These are phyloP conservation scores for Metschnikowia bowlesiae DNA, from an alignment of 805 yeast genomes.

Conservation along the genomic window DNA sequence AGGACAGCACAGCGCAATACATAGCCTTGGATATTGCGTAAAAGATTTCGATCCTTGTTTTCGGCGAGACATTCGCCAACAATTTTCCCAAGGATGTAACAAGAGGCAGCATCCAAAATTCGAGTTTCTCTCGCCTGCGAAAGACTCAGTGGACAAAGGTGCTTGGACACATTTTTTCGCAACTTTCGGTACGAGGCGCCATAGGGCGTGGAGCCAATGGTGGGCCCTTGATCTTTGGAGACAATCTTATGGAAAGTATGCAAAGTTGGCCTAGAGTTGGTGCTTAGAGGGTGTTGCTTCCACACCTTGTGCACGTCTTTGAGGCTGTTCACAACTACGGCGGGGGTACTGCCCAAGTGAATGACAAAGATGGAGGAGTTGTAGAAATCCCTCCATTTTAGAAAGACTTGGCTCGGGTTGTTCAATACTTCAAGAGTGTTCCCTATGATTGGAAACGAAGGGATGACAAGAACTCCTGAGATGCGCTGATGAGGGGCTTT, in stretches of 20 bases:
- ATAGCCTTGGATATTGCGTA: constrained; percentile 44
- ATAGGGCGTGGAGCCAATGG: constrained; percentile 63
- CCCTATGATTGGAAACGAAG: constrained; percentile 51
- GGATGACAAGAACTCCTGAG: constrained; percentile 38
- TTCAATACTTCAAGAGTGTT: constrained; percentile 39
- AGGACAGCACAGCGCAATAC: constrained; percentile 47
- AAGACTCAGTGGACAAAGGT: constrained; percentile 31
- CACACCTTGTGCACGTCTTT: constrained; percentile 52
- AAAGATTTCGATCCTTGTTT: constrained; percentile 35
- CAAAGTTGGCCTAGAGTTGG: constrained; percentile 62
- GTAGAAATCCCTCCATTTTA: constrained; percentile 40
- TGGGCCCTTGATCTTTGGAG: constrained; percentile 51
- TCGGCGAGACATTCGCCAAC: neutral
- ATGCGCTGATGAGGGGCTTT: constrained; percentile 14
- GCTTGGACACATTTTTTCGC: constrained; percentile 45
- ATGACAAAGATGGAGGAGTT: constrained; percentile 53
- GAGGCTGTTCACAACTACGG: constrained; percentile 65
- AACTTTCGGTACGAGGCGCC: constrained; percentile 43
- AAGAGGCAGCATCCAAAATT: constrained; percentile 38
- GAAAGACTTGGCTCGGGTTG: constrained; percentile 49
- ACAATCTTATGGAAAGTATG: constrained; percentile 66
- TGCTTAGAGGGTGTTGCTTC: constrained; percentile 43
- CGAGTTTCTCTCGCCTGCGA: constrained; percentile 27
- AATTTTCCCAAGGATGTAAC: constrained; percentile 18
- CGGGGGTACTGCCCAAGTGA: constrained; percentile 51